A percentile compares a stretch with the other conserved stretches of the same genome.
phyloP scores from a whole-genome alignment of 495 filamentous ascomycete species.

The Lasiosphaeriaceae sp. region DNA sequence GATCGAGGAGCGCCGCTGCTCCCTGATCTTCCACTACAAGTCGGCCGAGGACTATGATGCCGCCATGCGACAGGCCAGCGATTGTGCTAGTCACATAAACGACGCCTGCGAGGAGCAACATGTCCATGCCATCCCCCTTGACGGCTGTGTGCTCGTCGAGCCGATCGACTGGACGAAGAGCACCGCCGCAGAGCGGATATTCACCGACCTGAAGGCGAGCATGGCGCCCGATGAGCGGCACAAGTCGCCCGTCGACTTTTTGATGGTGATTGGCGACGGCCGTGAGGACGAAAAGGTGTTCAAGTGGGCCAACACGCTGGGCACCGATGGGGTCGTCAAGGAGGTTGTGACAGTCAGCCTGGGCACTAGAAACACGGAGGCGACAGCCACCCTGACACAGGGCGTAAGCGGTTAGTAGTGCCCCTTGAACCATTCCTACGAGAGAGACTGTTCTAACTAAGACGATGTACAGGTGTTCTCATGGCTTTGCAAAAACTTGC shows the following conservation, averaged over 20 bases:
- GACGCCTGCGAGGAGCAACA: slow-evolving; percentile 78
- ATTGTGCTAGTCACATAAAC: slow-evolving; percentile 89
- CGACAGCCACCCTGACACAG: slow-evolving; percentile 77
- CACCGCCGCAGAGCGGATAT: slow-evolving; percentile 69
- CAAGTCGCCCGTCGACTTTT: slow-evolving; percentile 64
- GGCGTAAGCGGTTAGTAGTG: slow-evolving; percentile 72
- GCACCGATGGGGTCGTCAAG: slow-evolving; percentile 48
- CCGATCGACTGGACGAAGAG: slow-evolving; percentile 77
- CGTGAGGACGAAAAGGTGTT: slow-evolving; percentile 91
- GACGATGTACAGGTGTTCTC: slow-evolving; percentile 34
- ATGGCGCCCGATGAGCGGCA: slow-evolving; percentile 34
- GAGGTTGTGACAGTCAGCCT: slow-evolving; percentile 79
- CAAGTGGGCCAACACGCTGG: slow-evolving; percentile 82
- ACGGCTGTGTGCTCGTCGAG: slow-evolving; percentile 75
- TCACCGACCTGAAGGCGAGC: slow-evolving; percentile 51
- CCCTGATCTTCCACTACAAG: slow-evolving; percentile 81
- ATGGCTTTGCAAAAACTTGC: slow-evolving; percentile 43
- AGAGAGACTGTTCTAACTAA: slow-evolving; percentile 1
- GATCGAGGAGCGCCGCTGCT: slow-evolving; percentile 83
- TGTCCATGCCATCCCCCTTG: slow-evolving; percentile 78
- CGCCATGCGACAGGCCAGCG: slow-evolving; percentile 72
- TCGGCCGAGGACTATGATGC: slow-evolving; percentile 69
- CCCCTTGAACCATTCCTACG: slow-evolving; percentile 1
- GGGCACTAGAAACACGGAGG: slow-evolving; percentile 81
- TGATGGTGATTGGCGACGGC: slow-evolving; percentile 82